These are phyloP conservation scores for Flaveria robusta DNA, from an alignment of 129 eudicot genomes.

Conservation along the genomic window DNA sequence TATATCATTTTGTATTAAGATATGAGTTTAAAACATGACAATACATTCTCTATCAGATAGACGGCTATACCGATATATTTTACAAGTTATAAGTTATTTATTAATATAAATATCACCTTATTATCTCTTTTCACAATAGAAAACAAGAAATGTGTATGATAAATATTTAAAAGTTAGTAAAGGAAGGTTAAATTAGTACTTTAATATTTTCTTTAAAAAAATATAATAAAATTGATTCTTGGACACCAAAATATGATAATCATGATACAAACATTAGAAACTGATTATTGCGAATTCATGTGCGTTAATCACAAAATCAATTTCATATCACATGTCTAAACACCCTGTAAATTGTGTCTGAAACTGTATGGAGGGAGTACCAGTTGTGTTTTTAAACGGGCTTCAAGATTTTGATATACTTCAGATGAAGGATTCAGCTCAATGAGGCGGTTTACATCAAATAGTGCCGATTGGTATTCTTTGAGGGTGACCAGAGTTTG, in stretches of 20 bases:
- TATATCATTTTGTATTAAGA: neutral
- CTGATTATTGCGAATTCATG: neutral
- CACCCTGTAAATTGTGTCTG: neutral
- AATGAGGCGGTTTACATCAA: conserved; percentile 88
- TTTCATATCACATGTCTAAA: neutral
- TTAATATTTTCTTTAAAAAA: too few relatives aligned
- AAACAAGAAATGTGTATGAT: too few relatives aligned
- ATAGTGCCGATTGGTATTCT: conserved; percentile 86
- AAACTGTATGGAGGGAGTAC: conserved; percentile 44
- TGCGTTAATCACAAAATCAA: neutral
- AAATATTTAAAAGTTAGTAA: too few relatives aligned
- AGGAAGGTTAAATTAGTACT: too few relatives aligned
- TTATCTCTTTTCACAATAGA: too few relatives aligned
- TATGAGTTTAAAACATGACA: neutral
- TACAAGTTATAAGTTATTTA: too few relatives aligned
- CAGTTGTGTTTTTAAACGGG: conserved; percentile 92
- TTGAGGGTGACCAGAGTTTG: conserved; percentile 92
- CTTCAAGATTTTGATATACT: conserved; percentile 78
- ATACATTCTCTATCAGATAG: neutral
- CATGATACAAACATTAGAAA: neutral
- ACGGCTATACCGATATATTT: neutral
- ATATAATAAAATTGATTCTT: neutral
- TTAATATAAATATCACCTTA: too few relatives aligned
- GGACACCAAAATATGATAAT: neutral
- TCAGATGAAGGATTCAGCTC: conserved; percentile 90